Base-by-base conservation (phyloP, 306 rosid species). In the Acacia acuminata region DNA sequence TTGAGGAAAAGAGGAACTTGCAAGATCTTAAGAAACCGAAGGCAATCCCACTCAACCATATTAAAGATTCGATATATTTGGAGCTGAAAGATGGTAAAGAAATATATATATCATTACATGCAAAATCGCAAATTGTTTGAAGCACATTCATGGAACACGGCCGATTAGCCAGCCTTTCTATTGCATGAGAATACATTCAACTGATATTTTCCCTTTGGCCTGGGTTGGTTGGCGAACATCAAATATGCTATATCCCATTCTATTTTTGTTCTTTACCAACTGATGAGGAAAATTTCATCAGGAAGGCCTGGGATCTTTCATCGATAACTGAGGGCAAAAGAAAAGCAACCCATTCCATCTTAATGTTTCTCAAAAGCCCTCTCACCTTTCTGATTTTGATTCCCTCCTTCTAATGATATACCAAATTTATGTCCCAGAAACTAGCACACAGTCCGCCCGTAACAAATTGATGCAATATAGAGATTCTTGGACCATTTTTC, bases 401-500 rank as follows among this genome's bases (percentile, higher is more conserved):
- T 48, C 75, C 27, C 25, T 84, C 78, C 76, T 77, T 68, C 50
- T 80, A 51, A 44, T 88, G 84, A 76, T 64, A 70, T 73, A 65
- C 83, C 86, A 81, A 76, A 75, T 77, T 75, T 77, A 85, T 80
- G 82, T 80, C 24, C 85, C 82, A 71, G 70, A 42, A 85, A 87
- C 88, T 90, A 94, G 90, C 97, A 92, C 77, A 94, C 98, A 3
- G 97, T 94, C 84, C 98, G 89, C 48, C 98, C 98, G 24, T 91
- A 88, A 82, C 98, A 94, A 83, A 94, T 94, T 7, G 96, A 92
- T 27, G 98, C 97, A 82, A 94, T 94, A 72, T 94, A 94, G 79
- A 94, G 97, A 88, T 94, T 94, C 79, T 92, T 94, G 73, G 96
- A 82, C 98, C 98, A 94, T 78, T 94, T 94, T 55, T 94, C 98